Percentiles rank a stretch among this genome's conserved stretches.
These are phyloP conservation scores for Neonectria punicea DNA, from an alignment of 2,329 filamentous ascomycete genomes.

Conservation along the genomic window DNA sequence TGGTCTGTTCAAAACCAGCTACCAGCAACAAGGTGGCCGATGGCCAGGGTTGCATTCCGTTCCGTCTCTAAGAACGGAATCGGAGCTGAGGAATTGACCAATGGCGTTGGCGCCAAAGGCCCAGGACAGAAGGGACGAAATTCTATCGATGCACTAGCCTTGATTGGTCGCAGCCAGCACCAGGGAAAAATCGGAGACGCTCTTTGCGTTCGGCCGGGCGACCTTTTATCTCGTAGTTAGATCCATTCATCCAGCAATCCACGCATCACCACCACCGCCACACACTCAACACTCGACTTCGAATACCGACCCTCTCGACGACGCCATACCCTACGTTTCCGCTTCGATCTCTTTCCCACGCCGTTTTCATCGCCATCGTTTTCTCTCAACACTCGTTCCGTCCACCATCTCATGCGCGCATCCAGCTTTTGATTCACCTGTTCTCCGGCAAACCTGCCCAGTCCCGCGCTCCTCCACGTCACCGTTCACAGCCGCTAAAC, in stretches of 20 bases:
- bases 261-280: conserved; percentile 23
- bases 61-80: conserved; percentile 13
- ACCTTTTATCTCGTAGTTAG: conserved; percentile 18
- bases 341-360: neutral
- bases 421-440: conserved; percentile 20
- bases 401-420: conserved; percentile 17
- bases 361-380: neutral
- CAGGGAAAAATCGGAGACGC: conserved; percentile 36
- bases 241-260: conserved; percentile 14
- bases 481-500: conserved; percentile 39
- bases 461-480: conserved; percentile 6
- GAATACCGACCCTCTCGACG: neutral
- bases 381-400: neutral
- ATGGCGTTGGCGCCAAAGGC: conserved; percentile 23
- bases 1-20: neutral
- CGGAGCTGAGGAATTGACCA: conserved; percentile 32
- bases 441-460: conserved; percentile 21
- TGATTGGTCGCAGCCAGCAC: conserved; percentile 35
- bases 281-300: conserved; percentile 6
- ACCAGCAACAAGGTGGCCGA: neutral
- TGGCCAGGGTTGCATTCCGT: neutral
- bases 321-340: neutral
- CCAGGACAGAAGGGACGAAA: conserved; percentile 16
- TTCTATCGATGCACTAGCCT: conserved; percentile 13
- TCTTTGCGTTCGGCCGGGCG: neutral